Conservation (phyloP, 306 rosid genomes). For the Abrus precatorius region DNA sequence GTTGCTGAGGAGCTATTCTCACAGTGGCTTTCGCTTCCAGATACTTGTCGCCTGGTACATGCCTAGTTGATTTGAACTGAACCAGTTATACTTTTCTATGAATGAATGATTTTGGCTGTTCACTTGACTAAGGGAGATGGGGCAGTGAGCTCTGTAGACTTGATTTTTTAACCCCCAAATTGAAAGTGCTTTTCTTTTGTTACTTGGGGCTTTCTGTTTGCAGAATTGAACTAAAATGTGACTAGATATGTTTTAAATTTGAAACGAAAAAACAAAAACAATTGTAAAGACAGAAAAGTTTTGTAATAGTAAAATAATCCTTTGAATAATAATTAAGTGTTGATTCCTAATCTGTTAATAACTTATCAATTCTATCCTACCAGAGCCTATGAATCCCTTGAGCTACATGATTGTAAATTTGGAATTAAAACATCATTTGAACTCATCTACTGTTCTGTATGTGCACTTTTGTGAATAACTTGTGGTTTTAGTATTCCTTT, state of each 20-base stretch:
- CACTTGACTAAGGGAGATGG: slow-evolving; percentile 41
- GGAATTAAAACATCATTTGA: not conserved
- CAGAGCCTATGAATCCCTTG: slow-evolving; percentile 8
- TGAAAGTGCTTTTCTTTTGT: slow-evolving; percentile 37
- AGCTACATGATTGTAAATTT: not conserved
- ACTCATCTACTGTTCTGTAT: slow-evolving; percentile 2
- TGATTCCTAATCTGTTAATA: slow-evolving; percentile 31
- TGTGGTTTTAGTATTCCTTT: slow-evolving; percentile 30
- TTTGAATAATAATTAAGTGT: slow-evolving; percentile 16
- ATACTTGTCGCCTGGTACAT: slow-evolving; percentile 80
- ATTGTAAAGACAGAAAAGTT: slow-evolving; percentile 25
- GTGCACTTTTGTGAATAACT: slow-evolving; percentile 15
- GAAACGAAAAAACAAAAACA: not conserved
- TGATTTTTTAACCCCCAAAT: slow-evolving; percentile 6
- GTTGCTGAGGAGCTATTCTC: slow-evolving; percentile 77
- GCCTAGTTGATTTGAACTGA: slow-evolving; percentile 45
- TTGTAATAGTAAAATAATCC: not conserved
- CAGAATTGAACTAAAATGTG: slow-evolving; percentile 37
- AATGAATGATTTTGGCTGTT: slow-evolving; percentile 46
- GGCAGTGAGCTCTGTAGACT: slow-evolving; percentile 34
- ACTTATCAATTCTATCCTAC: not conserved
- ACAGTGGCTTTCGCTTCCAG: slow-evolving; percentile 89
- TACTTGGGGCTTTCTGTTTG: slow-evolving; percentile 32
- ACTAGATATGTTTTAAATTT: slow-evolving; percentile 22
- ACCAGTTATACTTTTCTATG: slow-evolving; percentile 31